Evolutionary conservation across 345 rosid genomes (phyloP), one percentile per base, ranked within the genome.

Genomic region (Pistacia vera): DNA sequence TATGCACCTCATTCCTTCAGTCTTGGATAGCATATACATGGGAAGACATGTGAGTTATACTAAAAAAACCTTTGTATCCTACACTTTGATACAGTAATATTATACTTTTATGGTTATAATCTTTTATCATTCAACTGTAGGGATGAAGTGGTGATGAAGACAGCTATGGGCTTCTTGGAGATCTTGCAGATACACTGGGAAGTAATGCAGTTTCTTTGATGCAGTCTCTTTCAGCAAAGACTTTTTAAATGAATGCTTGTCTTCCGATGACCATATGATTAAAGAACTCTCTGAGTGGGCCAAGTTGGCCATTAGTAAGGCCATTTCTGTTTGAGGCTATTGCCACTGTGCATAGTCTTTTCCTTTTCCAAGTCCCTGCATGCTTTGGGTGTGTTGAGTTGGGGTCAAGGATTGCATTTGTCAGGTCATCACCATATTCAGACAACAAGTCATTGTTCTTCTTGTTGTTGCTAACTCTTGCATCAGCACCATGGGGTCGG

Each of bases 231-330:
- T 86, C 95, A 63, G 88, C 81, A 91, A 86, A 84, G 95, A 89
- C 73, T 91, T 91, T 77, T 86, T 91, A 75, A 86, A 84, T 77
- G 93, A 91, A 84, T 91, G 95, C 61, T 84, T 91, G 79, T 84
- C 90, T 41, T 91, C 93, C 35, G 91, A 91, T 8, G 95, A 91
- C 75, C 89, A 84, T 80, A 86, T 88, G 84, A 81, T 83, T 68
- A 83, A 83, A 70, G 89, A 86, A 80, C n/a, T 86, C 89, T 79
- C 89, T 35, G 87, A 91, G 77, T 91, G 95, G 95, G 90, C 93
- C 64, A 91, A 86, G 79, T 84, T 86, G 85, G 93, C 95, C 80
- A 91, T 91, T 70, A 83, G 79, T 72, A 91, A 92, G 72, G 90
- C 93, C 71, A 89, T 89, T 61, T 89, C 93, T 75, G 91, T 88